Conservation (phyloP, 148 eudicot genomes). For the Linanthus parryae region DNA sequence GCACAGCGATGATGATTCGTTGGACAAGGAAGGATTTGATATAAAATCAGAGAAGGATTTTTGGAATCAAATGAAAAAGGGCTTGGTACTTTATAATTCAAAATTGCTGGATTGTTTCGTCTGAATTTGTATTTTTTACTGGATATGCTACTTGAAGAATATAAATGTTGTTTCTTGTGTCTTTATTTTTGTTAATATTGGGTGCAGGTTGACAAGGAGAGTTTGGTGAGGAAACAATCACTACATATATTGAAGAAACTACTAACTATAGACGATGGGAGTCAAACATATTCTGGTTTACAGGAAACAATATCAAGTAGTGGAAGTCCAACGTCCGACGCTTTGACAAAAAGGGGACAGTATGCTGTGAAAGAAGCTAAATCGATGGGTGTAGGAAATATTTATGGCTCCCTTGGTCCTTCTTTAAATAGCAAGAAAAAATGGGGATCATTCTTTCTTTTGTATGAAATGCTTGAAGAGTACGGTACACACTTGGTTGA, state of each 20-base stretch:
- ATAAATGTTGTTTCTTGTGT: not conserved
- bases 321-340: slow-evolving; percentile 31
- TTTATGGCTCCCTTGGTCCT: slow-evolving; percentile 30
- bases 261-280: slow-evolving; percentile 36
- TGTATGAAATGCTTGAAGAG: slow-evolving; percentile 99
- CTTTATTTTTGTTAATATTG: not conserved
- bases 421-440: slow-evolving; percentile 37
- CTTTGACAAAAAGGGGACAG: slow-evolving; percentile 58
- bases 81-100: slow-evolving; percentile 60
- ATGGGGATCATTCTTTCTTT: slow-evolving; percentile 89
- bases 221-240: slow-evolving; percentile 79
- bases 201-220: slow-evolving; percentile 64
- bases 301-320: slow-evolving; percentile 32
- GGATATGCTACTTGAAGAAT: not conserved
- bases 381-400: slow-evolving; percentile 70
- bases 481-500: slow-evolving; percentile 99
- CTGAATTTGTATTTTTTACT: slow-evolving; percentile 1
- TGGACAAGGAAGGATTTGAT: slow-evolving; percentile 53
- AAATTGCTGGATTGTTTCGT: not conserved
- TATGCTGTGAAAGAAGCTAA: slow-evolving; percentile 95
- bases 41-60: slow-evolving; percentile 62
- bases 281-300: slow-evolving; percentile 25
- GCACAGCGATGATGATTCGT: slow-evolving; percentile 24
- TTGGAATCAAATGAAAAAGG: slow-evolving; percentile 85
- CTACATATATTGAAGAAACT: slow-evolving; percentile 63